A percentile compares a stretch with the other conserved stretches of the same genome.
These are phyloP conservation scores for Plasmodium gaboni DNA, from an alignment of 169 alveolate species.

Conservation along the genomic window DNA sequence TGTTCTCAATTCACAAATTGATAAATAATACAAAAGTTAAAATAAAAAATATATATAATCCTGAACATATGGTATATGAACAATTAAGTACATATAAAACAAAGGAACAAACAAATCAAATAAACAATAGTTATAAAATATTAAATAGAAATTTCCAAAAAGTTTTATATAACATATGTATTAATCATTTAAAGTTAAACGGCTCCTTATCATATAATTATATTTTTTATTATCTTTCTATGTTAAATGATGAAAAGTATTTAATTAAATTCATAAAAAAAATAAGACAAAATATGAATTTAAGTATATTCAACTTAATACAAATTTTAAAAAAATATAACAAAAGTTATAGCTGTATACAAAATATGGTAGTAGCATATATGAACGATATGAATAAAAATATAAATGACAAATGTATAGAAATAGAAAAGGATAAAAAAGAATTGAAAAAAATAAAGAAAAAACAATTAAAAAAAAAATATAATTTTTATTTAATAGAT, in stretches of 20 bases:
- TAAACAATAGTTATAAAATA: neutral
- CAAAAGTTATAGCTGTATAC: constrained; percentile 37
- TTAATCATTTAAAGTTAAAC: constrained; percentile 34
- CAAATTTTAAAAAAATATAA: constrained; percentile 51
- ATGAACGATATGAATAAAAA: constrained; percentile 35
- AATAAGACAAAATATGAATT: constrained; percentile 22
- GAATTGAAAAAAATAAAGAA: constrained; percentile 58
- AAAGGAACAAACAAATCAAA: constrained; percentile 1
- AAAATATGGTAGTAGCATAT: constrained; percentile 43
- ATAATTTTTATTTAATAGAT: constrained; percentile 49
- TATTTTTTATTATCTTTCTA: constrained; percentile 60
- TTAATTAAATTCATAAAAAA: constrained; percentile 52
- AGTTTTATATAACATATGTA: constrained; percentile 40
- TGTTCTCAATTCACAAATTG: constrained; percentile 21
- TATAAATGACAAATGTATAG: constrained; percentile 46
- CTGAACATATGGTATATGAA: neutral
- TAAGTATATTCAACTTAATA: constrained; percentile 34
- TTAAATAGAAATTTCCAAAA: constrained; percentile 9
- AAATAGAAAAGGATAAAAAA: constrained; percentile 45
- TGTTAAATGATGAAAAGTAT: constrained; percentile 59
- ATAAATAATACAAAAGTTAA: constrained; percentile 19
- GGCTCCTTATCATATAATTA: constrained; percentile 29
- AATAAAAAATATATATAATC: too few species aligned
- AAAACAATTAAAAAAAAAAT: constrained; percentile 22
- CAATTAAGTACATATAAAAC: neutral